Evolutionary conservation across 345 rosid genomes (phyloP), one percentile per base, ranked within the genome.

Genomic region (Turnera subulata): DNA sequence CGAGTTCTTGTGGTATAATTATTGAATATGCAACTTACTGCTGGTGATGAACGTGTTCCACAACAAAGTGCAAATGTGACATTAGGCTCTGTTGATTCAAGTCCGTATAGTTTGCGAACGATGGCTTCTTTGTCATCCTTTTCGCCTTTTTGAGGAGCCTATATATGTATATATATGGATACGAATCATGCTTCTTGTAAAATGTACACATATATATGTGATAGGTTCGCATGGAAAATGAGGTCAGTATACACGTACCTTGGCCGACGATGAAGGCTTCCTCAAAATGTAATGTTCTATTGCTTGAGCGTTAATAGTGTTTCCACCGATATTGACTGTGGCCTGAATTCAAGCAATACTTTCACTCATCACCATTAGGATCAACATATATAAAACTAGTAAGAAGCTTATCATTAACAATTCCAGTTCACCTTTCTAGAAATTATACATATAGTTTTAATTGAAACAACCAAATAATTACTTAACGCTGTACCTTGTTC

Each of bases 41-140:
- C 95, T 0, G 93, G 98, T 19, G 98, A 89, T 15, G 95, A 92
- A 46, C 89, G 89, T 50, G 95, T 82, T 69, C 98, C 98, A 20
- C 84, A 82, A 56, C 87, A 84, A 6, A 92, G 91, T 54, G 95
- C 95, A 59, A 92, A 89, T 57, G 85, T 75, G 70, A 84, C 73
- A 35, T 89, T 89, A 40, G 89, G 89, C 77, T 89, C 85, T 40
- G 47, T 70, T 53, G 79, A 47, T 44, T 79, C 84, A 7, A 83
- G 69, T 42, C 94, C 95, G 20, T 79, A 82, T 18, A 86, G 82
- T 60, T 80, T 86, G 6, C 79, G 82, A 61, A 89, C 76, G 0
- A 69, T 59, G 51, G 74, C 74, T 65, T 83, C 95, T 62, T 83
- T 84, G 2, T 76, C 83, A 16, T 82, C 89, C 48, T 69, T 77